Base-by-base conservation (phyloP, 169 alveolate genomes). In the Cryptosporidium baileyi region DNA sequence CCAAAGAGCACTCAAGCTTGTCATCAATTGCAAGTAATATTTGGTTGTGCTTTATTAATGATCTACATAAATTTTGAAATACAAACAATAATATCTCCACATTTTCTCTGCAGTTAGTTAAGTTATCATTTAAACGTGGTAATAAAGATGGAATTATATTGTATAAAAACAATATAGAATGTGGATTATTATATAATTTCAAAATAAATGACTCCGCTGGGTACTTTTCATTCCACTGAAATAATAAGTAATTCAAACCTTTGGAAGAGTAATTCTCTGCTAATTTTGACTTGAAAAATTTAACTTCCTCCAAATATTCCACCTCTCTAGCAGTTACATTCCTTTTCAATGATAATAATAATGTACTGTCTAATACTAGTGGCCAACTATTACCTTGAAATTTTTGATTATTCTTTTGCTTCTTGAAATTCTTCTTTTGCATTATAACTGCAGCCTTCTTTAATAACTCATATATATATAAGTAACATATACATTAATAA, bases 201-300 rank as follows among this genome's bases (percentile, higher is more conserved):
- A 54, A 74, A 7, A 74, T 47, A 44, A 74, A 54, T 28, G 85
- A 74, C 1, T 74, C 85, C 2, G 60, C 41, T 15, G 85, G 85
- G 36, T 40, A 74, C 15, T 26, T 52, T 41, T 51, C 85, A 40
- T 57, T 74, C 19, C 13, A n/a, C 28, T 59, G 60, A 34, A 59
- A 61, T 3, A 74, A 36, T 9, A 57, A 17, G 8, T 41, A 74
- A 24, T 32, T 57, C 7, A 74, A 24, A 9, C 8, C 61, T 19
- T 15, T 8, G 7, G 44, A 17, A 7, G 63, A 65, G 36, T 11
- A 26, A n/a, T 36, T 28, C 13, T 24, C 13, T 22, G 36, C 63
- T 19, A 19, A 15, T 40, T 24, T 74, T 36, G 57, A 11, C 34
- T n/a, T 52, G 54, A 52, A 74, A 36, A 38, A 40, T 22, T 59